Evolutionary conservation across 1,139 yeast genomes (phyloP).

Genomic region (Yamadazyma aaseri): DNA sequence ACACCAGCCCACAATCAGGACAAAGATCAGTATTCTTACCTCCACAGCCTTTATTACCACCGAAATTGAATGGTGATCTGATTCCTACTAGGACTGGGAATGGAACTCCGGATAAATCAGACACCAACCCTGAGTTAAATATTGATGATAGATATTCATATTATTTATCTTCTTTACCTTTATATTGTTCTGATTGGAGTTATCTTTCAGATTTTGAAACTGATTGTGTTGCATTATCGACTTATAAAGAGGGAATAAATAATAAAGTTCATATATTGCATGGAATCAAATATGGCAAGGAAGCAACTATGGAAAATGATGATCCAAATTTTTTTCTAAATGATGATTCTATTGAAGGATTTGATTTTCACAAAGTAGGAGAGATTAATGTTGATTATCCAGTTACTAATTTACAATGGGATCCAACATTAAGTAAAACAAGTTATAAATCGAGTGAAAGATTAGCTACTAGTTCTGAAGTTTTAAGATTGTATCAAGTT

Average conservation of each 20-base stretch:
- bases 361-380: conserved; percentile 48
- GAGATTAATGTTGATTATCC: conserved; percentile 64
- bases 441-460: conserved; percentile 33
- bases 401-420: conserved; percentile 71
- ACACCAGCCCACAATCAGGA: conserved; percentile 1
- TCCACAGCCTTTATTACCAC: conserved; percentile 4
- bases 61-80: not conserved
- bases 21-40: conserved; percentile 3
- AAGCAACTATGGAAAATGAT: conserved; percentile 14
- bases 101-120: not conserved
- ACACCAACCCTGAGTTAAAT: not conserved
- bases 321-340: conserved; percentile 3
- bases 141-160: conserved; percentile 40
- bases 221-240: conserved; percentile 61
- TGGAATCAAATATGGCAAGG: conserved; percentile 36
- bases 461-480: conserved; percentile 70
- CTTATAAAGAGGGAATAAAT: conserved; percentile 68
- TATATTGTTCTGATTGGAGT: conserved; percentile 72
- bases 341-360: conserved; percentile 33
- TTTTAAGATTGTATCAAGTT: conserved; percentile 64
- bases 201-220: conserved; percentile 30
- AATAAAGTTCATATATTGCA: conserved; percentile 54
- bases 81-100: not conserved
- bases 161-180: conserved; percentile 60
- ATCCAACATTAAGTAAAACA: conserved; percentile 42